A percentile compares a stretch with the other conserved stretches of the same genome.
Evolutionary conservation across 2,329 filamentous ascomycete species (phyloP).

Genomic region (Fusarium avenaceum): DNA sequence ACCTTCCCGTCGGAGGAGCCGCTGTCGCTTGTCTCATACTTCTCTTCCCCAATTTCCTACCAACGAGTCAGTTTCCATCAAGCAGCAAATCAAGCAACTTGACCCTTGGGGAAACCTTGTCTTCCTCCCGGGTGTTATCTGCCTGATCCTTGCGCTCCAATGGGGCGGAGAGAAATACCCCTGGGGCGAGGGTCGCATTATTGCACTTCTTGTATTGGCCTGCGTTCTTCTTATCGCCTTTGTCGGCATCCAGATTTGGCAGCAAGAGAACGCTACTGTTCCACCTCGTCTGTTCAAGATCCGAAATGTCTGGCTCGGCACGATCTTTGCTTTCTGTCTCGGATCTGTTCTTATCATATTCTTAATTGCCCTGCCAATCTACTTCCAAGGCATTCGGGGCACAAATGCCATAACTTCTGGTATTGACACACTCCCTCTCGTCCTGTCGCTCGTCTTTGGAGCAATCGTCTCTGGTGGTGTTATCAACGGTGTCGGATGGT

Average conservation of each 20-base stretch:
- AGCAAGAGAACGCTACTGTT: slow-evolving; percentile 24
- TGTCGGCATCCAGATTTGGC: slow-evolving; percentile 15
- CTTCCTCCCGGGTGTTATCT: slow-evolving; percentile 54
- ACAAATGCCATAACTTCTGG: slow-evolving; percentile 14
- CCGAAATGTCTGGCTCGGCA: slow-evolving; percentile 16
- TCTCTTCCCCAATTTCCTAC: slow-evolving; percentile 8
- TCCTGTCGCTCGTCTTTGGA: slow-evolving; percentile 6
- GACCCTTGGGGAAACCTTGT: slow-evolving; percentile 43
- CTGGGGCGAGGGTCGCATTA: slow-evolving; percentile 32
- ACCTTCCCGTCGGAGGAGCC: slow-evolving; percentile 10
- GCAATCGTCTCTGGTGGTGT: slow-evolving; percentile 16
- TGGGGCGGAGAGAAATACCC: slow-evolving; percentile 57
- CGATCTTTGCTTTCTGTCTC: slow-evolving; percentile 13
- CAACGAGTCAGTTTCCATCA: background rate
- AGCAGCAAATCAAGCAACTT: slow-evolving; percentile 18
- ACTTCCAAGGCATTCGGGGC: slow-evolving; percentile 12
- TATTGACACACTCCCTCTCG: slow-evolving; percentile 5
- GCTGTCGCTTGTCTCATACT: slow-evolving; percentile 5
- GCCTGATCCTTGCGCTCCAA: slow-evolving; percentile 62
- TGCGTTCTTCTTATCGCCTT: slow-evolving; percentile 22
- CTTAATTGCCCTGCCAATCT: slow-evolving; percentile 6
- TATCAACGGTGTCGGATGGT: slow-evolving; percentile 16
- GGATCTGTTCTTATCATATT: slow-evolving; percentile 20
- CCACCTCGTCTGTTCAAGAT: slow-evolving; percentile 17
- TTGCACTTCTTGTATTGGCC: slow-evolving; percentile 17